These are phyloP conservation scores for Gremmenia infestans DNA, from an alignment of 2,329 filamentous ascomycete species.

Conservation along the genomic window DNA sequence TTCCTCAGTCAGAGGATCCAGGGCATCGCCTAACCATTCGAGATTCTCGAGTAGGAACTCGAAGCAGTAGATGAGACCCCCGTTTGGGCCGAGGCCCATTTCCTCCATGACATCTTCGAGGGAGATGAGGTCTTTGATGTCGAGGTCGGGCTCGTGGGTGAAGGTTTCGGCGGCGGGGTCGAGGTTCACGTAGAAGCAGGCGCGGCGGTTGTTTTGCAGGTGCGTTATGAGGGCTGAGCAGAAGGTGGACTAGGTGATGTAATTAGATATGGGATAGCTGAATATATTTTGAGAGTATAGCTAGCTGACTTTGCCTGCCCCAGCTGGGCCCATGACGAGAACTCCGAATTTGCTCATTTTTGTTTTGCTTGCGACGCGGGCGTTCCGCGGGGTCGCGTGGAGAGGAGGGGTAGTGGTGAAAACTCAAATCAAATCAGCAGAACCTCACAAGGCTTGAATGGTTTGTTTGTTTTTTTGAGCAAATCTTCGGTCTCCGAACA, in stretches of 20 bases:
- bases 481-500: neutral
- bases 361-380: slow-evolving; percentile 20
- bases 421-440: neutral
- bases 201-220: slow-evolving; percentile 83
- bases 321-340: slow-evolving; percentile 93
- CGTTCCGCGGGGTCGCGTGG: neutral
- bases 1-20: slow-evolving; percentile 84
- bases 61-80: slow-evolving; percentile 92
- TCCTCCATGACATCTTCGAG: slow-evolving; percentile 97
- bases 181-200: slow-evolving; percentile 96
- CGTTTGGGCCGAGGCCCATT: slow-evolving; percentile 83
- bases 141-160: slow-evolving; percentile 84
- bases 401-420: slow-evolving; percentile 2
- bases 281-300: slow-evolving; percentile 15
- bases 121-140: slow-evolving; percentile 92
- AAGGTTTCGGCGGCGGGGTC: slow-evolving; percentile 94
- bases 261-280: slow-evolving; percentile 4
- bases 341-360: slow-evolving; percentile 89
- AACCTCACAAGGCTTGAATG: neutral
- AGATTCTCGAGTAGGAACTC: slow-evolving; percentile 93
- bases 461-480: neutral
- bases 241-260: slow-evolving; percentile 69
- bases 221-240: slow-evolving; percentile 91
- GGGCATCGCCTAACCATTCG: slow-evolving; percentile 80
- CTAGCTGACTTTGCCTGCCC: slow-evolving; percentile 72